Base-by-base conservation (phyloP, 768 basidiomycete species). In the Hericium alpestre region DNA sequence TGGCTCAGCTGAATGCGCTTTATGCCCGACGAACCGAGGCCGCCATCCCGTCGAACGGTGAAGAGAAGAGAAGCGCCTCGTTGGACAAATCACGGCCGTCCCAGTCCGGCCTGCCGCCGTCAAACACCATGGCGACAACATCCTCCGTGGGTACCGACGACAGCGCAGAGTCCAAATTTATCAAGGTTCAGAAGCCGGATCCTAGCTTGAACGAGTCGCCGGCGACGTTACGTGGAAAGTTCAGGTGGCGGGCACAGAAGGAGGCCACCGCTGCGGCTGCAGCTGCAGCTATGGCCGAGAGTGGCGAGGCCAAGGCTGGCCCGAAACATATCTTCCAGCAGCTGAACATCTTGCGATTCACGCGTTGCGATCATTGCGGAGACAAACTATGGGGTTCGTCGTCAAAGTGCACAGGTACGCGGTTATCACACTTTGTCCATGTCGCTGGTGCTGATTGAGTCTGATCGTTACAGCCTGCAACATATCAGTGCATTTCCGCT, bases 331-430 rank as follows among this genome's bases (percentile, higher is more conserved):
- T 78, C 59, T 98, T 98, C 77, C 89, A 92, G 66, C 92, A 89
- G 61, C 74, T 90, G 61, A 95, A 85, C 64, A 81, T 93, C 27
- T 74, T 98, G 57, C 82, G 94, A 39, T 89, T 96, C 57, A 86
- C 90, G 27, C 80, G 90, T 43, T 99, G 96, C 67, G 96, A 98
- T 65, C 87, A 94, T 55, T 99, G 96, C 67, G 86, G 85, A 38
- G 96, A 98, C 67, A 99, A 98, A 76, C 84, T 98, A 84, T 99
- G 94, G 93, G 95, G 95, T 7, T 82, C 93, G n/a, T 93, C 94
- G 66, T 76, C 90, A 54, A 86, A 90, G 37, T 99, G 96, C 67
- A 80, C 85, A 62, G 77, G 95, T 93, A 66, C 67, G 91, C 76
- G 10, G 18, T 25, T 22, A 20, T 25, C 22, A 32, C 8, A 5